Evolutionary conservation across 1,284 basidiomycete species (phyloP), one percentile per base, ranked within the genome.

Genomic region (Cryptococcus sp.): DNA sequence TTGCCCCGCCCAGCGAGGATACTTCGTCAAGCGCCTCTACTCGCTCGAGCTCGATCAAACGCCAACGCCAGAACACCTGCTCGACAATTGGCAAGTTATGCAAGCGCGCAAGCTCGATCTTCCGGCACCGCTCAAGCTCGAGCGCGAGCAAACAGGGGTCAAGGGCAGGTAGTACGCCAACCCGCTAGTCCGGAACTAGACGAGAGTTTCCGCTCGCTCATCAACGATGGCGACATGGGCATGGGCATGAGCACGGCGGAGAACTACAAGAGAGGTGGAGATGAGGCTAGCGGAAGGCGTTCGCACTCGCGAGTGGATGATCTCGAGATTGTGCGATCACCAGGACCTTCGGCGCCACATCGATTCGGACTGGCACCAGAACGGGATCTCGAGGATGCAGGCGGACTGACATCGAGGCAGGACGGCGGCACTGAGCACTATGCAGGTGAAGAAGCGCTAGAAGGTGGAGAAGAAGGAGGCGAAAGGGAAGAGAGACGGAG

Each of bases 401-500:
- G 15, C 5, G 42, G 10, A 8, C 3, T 45, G 42, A 42, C 5
- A 45, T n/a, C 13, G 25, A 50, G 31, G 31, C 7, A 8, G 19
- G 49, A 19, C 20, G n/a, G 35, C 11, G 5, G 7, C 17, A 5
- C 31, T 16, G 46, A 39, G 25, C 3, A 15, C 25, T 25, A 13
- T 22, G 42, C 46, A 35, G 54, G 16, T 6, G 50, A 45, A 42
- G 53, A 38, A 4, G 35, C 15, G 7, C 4, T 10, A 5, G 50
- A 41, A 39, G 57, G 57, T 25, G 60, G 60, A 47, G 47, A 61
- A 38, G 72, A 77, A 19, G 75, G 78, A 38, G 70, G 65, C 15
- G 73, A 64, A 23, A 75, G 78, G 54, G 80, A 82, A 53, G 80
- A 83, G 47, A 79, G 88, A 57, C 88, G 89, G 70, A 91, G 89